A percentile compares a stretch with the other conserved stretches of the same genome.
phyloP scores from a whole-genome alignment of 768 basidiomycete genomes.

The Austroboletus eburneus region DNA sequence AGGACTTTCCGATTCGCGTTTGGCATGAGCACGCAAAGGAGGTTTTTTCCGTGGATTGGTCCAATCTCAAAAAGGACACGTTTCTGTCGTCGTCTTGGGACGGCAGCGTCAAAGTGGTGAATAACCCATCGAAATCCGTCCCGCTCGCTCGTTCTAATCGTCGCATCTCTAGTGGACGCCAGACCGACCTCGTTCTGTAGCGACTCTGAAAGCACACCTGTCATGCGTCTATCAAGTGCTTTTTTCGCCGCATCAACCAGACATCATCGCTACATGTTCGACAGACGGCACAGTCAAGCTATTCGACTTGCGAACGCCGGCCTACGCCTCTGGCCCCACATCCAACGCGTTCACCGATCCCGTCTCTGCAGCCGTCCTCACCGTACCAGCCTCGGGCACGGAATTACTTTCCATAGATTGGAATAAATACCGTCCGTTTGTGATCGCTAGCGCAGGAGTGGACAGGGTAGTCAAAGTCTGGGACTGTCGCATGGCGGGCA shows the following conservation, averaged over 20 bases:
- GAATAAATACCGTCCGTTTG: conserved; percentile 86
- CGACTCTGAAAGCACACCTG: conserved; percentile 78
- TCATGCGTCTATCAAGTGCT: conserved; percentile 86
- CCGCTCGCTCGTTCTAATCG: not conserved
- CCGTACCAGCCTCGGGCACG: conserved; percentile 70
- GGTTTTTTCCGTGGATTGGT: conserved; percentile 94
- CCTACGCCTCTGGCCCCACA: conserved; percentile 49
- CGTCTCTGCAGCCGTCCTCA: conserved; percentile 66
- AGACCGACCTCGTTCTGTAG: conserved; percentile 70
- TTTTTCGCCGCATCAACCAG: conserved; percentile 90
- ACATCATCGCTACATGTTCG: conserved; percentile 77
- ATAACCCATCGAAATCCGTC: no score
- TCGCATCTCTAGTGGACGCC: conserved; percentile 90
- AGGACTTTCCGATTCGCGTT: conserved; percentile 85
- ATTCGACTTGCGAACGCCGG: conserved; percentile 71
- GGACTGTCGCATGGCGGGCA: conserved; percentile 83
- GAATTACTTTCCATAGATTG: conserved; percentile 85
- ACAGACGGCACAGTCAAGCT: conserved; percentile 82
- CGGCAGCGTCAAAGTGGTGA: conserved; percentile 79
- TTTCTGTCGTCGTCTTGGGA: conserved; percentile 93
- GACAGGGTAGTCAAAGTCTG: conserved; percentile 75
- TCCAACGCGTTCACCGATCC: conserved; percentile 62
- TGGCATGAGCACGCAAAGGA: conserved; percentile 96
- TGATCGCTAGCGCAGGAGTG: conserved; percentile 75
- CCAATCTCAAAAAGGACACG: conserved; percentile 83